These are phyloP conservation scores for Primulina tabacum DNA, from an alignment of 257 asterid species.

Conservation along the genomic window DNA sequence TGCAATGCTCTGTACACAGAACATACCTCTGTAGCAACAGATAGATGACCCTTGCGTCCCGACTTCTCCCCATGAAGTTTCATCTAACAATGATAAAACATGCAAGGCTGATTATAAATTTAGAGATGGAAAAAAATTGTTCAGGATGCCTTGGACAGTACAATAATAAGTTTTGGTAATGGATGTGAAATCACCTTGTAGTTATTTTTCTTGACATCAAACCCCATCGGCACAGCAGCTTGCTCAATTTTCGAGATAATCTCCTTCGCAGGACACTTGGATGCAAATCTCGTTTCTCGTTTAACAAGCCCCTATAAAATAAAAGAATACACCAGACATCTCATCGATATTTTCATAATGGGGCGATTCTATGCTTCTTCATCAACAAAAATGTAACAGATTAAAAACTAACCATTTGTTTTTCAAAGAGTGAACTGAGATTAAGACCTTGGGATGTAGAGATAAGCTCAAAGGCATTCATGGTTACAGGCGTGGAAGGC, in stretches of 20 bases:
- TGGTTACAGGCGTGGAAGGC: slow-evolving; percentile 61
- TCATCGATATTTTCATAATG: not conserved
- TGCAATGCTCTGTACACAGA: slow-evolving; percentile 13
- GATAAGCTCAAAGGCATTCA: slow-evolving; percentile 96
- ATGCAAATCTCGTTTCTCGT: slow-evolving; percentile 77
- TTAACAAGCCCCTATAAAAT: slow-evolving; percentile 58
- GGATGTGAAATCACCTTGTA: slow-evolving; percentile 44
- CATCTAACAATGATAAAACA: slow-evolving; percentile 45
- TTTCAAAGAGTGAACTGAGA: slow-evolving; percentile 82
- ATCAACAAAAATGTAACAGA: not conserved
- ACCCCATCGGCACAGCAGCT: slow-evolving; percentile 73
- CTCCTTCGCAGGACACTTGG: slow-evolving; percentile 65
- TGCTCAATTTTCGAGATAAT: slow-evolving; percentile 70
- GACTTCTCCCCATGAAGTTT: slow-evolving; percentile 90
- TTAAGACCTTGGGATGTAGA: slow-evolving; percentile 97
- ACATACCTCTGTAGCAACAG: slow-evolving; percentile 85
- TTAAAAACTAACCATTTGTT: slow-evolving; percentile 61
- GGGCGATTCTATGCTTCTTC: not conserved
- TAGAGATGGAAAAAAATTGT: not conserved
- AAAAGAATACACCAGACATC: slow-evolving; percentile 3
- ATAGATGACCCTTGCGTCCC: slow-evolving; percentile 89
- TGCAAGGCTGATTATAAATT: slow-evolving; percentile 4
- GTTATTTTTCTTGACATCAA: slow-evolving; percentile 69
- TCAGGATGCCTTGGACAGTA: not conserved
- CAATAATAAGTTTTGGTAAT: not conserved